phyloP scores from a whole-genome alignment of 129 eudicot genomes.

The Deinandra increscens region DNA sequence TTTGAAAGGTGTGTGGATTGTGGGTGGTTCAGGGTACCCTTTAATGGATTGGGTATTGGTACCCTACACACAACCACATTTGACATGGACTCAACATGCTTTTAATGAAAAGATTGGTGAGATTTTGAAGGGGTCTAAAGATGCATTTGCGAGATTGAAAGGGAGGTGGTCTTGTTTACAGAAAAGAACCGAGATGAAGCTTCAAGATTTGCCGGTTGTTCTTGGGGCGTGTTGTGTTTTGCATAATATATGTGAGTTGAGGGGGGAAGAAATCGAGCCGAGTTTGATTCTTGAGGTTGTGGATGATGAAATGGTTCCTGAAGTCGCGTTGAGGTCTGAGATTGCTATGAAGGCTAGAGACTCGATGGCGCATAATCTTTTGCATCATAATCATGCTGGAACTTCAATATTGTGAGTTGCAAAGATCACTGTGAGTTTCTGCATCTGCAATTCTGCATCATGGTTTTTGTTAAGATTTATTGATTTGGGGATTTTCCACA shows the following conservation, averaged over 20 bases:
- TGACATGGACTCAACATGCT: constrained; percentile 83
- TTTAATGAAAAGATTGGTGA: constrained; percentile 74
- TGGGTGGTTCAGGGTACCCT: constrained; percentile 69
- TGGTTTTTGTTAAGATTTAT: background rate
- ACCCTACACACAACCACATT: constrained; percentile 64
- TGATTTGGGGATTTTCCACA: too few relatives aligned
- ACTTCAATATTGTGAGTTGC: constrained; percentile 5
- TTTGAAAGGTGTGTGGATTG: constrained; percentile 63
- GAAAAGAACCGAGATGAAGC: constrained; percentile 78
- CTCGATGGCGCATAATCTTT: constrained; percentile 67
- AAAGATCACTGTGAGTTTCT: constrained; percentile 1
- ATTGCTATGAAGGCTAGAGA: constrained; percentile 63
- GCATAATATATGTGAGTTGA: constrained; percentile 81
- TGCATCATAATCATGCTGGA: constrained; percentile 55
- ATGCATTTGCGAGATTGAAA: constrained; percentile 63
- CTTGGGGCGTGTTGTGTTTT: constrained; percentile 79
- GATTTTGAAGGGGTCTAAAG: constrained; percentile 46
- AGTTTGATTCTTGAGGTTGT: constrained; percentile 41
- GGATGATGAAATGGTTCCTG: constrained; percentile 83
- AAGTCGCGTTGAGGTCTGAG: constrained; percentile 50
- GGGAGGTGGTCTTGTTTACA: constrained; percentile 83
- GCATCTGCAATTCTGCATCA: background rate
- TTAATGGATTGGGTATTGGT: constrained; percentile 75
- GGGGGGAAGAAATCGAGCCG: constrained; percentile 55
- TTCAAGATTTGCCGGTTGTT: constrained; percentile 80